Percentiles rank a stretch among this genome's conserved stretches.
Conservation (phyloP, 2,329 filamentous ascomycete species). For the Penicillium psychrosexuale region DNA sequence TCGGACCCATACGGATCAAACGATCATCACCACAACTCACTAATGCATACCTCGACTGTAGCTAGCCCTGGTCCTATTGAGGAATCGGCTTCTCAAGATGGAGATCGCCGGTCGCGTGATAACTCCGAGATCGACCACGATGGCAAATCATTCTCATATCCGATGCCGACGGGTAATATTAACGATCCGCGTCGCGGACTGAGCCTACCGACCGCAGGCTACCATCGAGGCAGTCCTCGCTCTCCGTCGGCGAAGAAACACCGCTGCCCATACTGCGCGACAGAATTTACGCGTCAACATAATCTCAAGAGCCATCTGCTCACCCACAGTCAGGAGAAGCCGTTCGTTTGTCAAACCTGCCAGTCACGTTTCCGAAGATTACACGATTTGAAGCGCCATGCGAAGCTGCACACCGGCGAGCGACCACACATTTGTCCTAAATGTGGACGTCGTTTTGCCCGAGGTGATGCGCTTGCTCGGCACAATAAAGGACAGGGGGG, state of each 20-base stretch:
- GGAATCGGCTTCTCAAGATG: constrained; percentile 43
- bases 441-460: constrained; percentile 90
- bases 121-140: constrained; percentile 40
- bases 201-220: constrained; percentile 57
- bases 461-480: constrained; percentile 88
- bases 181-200: constrained; percentile 56
- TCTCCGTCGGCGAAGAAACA: constrained; percentile 83
- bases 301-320: constrained; percentile 96
- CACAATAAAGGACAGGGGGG: constrained; percentile 95
- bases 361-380: constrained; percentile 86
- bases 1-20: constrained; percentile 48
- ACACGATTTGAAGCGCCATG: constrained; percentile 93
- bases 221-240: constrained; percentile 57
- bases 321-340: constrained; percentile 97
- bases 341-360: constrained; percentile 91
- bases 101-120: constrained; percentile 40
- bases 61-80: constrained; percentile 49
- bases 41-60: constrained; percentile 50
- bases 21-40: constrained; percentile 51
- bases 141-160: constrained; percentile 61
- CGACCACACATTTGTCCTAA: constrained; percentile 92
- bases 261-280: constrained; percentile 93
- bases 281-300: constrained; percentile 94
- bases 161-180: constrained; percentile 52
- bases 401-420: constrained; percentile 94